Conservation (phyloP, 176 grass and related monocot genomes). For the Hordeum vulgare region MorexV3_pseudomolecules_assembly NC_058519.1:591530473-591530972, state of each 20-base stretch:
- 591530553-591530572: not conserved
- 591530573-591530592: not conserved
- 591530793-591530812: conserved; percentile 87
- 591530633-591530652: not conserved
- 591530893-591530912: conserved; percentile 53
- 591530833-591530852: conserved; percentile 34
- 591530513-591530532: not conserved
- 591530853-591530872: conserved; percentile 30
- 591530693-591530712: not conserved
- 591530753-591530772: conserved; percentile 26
- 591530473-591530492: not conserved
- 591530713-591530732: conserved; percentile 34
- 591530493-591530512: not conserved
- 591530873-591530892: conserved; percentile 27
- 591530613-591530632: not conserved
- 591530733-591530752: conserved; percentile 13
- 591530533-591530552: not conserved
- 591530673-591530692: not conserved
- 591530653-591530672: not conserved
- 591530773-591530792: conserved; percentile 77
- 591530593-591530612: not conserved
- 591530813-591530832: conserved; percentile 34
- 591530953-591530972: conserved; percentile 23
- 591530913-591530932: conserved; percentile 53
- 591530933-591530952: conserved; percentile 50